Evolutionary conservation across 345 rosid species (phyloP), one percentile per base, ranked within the genome.

Genomic region (Salix udensis): DNA sequence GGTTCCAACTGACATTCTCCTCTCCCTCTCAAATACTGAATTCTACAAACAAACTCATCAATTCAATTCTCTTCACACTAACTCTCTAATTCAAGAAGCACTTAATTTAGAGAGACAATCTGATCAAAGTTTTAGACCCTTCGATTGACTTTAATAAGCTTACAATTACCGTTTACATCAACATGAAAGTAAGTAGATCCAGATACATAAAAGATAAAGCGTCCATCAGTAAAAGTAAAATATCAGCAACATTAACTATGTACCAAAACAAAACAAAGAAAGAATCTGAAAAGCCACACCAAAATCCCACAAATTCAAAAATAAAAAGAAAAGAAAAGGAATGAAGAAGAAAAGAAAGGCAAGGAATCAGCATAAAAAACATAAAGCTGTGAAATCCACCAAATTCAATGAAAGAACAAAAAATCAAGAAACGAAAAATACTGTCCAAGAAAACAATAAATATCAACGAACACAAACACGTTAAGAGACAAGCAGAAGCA

Each of bases 1-100:
- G 21, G 92, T 88, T 52, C 96, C 98, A 34, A 93, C 90, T 34
- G 97, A 87, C 98, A 91, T 93, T 61, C 80, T 88, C 81, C 81
- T 77, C 82, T 37, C 81, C 83, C 74, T 16, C 85, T 80, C 81
- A 86, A 81, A 70, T 77, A 77, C 79, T 76, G 74, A 78, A 76
- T 79, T 74, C 89, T 88, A 65, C 78, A 70, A 53, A 76, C 28
- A 58, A 58, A 65, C 37, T 82, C 70, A 78, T 26, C 34, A 76
- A 44, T n/a, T 66, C 69, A 36, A 21, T 36, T 66, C 13, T 36
- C 11, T 15, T 18, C 40, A 19, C 21, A 36, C n/a, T 7, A 65
- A 9, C 37, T 58, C 64, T 58, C 15, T 58, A 23, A 58, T 58
- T 68, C 50, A 68, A 42, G 9, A 10, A 42, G 23, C 71, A n/a